Evolutionary conservation across 305 asterid species (phyloP), one percentile per base, ranked within the genome.

Genomic region (Solanum hybrid): DNA sequence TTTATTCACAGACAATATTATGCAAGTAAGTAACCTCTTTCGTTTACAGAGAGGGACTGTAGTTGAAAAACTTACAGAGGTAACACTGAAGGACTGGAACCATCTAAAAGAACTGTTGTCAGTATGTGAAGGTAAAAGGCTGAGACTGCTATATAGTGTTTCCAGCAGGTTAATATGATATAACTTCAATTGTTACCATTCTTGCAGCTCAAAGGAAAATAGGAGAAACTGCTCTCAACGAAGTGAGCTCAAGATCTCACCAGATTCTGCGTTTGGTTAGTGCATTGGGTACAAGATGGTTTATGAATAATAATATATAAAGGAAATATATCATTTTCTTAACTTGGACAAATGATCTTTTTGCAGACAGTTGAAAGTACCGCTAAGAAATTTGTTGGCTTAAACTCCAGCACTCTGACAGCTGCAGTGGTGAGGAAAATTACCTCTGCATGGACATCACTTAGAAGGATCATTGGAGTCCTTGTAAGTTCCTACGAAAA

Each of bases 201-300:
- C 60, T 76, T 89, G 92, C 95, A 98, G 99, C 96, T 89, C 98
- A 98, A 92, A 93, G 99, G 88, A 94, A 93, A 91, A 96, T 93
- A 86, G 97, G 98, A 90, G 99, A 97, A 96, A 97, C 99, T 14
- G 82, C 93, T 91, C 92, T 97, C 40, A 97, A 97, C 89, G 99
- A 97, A 91, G 35, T 93, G 91, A 97, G 99, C 92, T 97, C 99
- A 5, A 94, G 99, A 90, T 97, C 99, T 89, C 99, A 97, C 90
- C 99, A 97, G 92, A 98, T 98, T 91, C 92, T 96, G 60, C 96
- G 98, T 38, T 89, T 97, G 97, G 99, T 97, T 92, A 27, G 91
- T 81, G 91, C 87, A 78, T 88, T n/a, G 56, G 81, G 27, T 72
- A 42, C 85, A 27, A 37, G 87, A 77, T 86, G 79, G 81, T 76